These are phyloP conservation scores for Dichotomocladium elegans DNA, from an alignment of 371 early-diverging fungal genomes.

Conservation along the genomic window DNA sequence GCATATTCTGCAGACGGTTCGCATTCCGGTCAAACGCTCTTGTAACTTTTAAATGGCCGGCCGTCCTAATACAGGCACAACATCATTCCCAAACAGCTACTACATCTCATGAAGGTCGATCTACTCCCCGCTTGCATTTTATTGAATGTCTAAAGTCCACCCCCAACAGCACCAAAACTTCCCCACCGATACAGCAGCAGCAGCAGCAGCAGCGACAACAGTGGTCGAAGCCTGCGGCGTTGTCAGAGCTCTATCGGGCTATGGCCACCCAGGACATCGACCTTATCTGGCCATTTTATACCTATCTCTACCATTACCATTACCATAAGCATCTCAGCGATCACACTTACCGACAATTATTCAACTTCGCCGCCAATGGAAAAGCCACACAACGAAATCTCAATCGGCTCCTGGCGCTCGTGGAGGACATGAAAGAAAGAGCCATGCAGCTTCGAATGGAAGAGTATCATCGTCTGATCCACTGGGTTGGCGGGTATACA, in stretches of 20 bases:
- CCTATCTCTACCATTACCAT: constrained; percentile 24
- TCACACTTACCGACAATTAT: constrained; percentile 29
- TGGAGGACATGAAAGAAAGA: constrained; percentile 35
- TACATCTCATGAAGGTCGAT: no score
- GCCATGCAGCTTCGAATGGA: constrained; percentile 20
- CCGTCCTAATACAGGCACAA: no score
- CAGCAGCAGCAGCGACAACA: no score
- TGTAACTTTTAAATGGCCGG: no score
- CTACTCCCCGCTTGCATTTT: no score
- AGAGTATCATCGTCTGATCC: constrained; percentile 40
- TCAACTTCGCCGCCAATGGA: constrained; percentile 23
- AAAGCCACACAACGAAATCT: constrained; percentile 31
- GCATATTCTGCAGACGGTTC: no score
- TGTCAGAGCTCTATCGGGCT: constrained; percentile 33
- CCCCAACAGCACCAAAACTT: no score
- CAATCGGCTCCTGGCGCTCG: constrained; percentile 28
- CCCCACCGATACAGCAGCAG: no score
- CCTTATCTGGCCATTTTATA: constrained; percentile 46
- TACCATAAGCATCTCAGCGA: constrained; percentile 19
- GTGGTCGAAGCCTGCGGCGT: constrained; percentile 1
- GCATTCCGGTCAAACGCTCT: no score
- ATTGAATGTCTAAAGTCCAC: no score
- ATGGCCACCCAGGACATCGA: constrained; percentile 42
- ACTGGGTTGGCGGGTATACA: constrained; percentile 39
- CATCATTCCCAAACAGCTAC: no score